Percentiles rank a stretch among this genome's conserved stretches.
Conservation (phyloP, 2,329 filamentous ascomycete species). For the Cercospora nicotianae region DNA sequence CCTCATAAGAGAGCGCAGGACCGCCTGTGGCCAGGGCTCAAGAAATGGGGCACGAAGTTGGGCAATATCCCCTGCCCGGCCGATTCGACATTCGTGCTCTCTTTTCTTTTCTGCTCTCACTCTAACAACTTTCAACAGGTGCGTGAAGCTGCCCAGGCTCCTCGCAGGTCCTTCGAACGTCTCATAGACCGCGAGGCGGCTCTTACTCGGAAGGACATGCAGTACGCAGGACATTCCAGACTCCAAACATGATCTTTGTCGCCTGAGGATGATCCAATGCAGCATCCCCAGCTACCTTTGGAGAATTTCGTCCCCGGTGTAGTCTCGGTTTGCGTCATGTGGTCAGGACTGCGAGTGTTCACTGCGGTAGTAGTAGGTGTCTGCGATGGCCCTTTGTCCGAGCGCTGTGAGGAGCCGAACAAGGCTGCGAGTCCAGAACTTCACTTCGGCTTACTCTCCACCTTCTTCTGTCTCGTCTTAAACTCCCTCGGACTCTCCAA, state of each 20-base stretch:
- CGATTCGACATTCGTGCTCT: not conserved
- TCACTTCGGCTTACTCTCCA: conserved; percentile 32
- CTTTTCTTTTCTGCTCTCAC: not conserved
- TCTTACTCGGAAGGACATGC: not conserved
- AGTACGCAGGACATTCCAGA: not conserved
- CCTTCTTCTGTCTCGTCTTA: conserved; percentile 62
- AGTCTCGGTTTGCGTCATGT: not conserved
- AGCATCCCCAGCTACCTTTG: not conserved
- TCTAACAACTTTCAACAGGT: not conserved
- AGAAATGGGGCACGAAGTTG: not conserved
- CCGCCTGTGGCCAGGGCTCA: not conserved
- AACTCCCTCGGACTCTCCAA: conserved; percentile 86
- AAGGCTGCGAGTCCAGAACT: not conserved
- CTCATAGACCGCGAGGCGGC: not conserved
- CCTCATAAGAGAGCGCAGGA: not conserved
- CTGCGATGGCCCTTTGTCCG: not conserved
- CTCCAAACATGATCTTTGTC: not conserved
- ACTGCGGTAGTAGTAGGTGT: not conserved
- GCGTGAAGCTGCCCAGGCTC: not conserved
- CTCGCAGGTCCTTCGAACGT: not conserved
- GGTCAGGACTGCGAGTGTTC: not conserved
- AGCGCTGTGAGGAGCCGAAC: not conserved
- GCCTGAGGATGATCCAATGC: not conserved
- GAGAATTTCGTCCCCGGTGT: not conserved
- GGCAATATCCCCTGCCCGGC: not conserved